Percentiles rank a stretch among this genome's conserved stretches.
Evolutionary conservation across 2,329 filamentous ascomycete genomes (phyloP).

Genomic region (Arthrinium puccinioides): DNA sequence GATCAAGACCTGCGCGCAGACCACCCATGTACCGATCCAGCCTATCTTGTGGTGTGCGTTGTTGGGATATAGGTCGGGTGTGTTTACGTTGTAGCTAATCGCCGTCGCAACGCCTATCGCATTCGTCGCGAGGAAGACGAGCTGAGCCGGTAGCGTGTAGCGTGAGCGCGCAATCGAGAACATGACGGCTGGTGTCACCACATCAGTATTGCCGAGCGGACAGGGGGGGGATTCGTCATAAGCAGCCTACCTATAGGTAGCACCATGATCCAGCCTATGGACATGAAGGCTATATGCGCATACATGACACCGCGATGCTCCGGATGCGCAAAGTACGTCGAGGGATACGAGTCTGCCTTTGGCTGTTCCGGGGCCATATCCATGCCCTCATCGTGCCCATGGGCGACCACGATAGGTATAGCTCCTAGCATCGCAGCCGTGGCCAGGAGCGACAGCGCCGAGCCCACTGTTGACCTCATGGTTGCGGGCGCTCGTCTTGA

Average conservation of each 20-base stretch:
- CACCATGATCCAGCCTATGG: constrained; percentile 60
- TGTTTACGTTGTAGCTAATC: constrained; percentile 69
- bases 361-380: constrained; percentile 21
- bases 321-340: constrained; percentile 32
- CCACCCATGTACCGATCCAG: constrained; percentile 72
- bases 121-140: constrained; percentile 59
- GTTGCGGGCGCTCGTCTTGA: no score
- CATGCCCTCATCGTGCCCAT: constrained; percentile 22
- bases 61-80: constrained; percentile 78
- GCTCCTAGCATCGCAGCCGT: constrained; percentile 20
- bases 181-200: constrained; percentile 61
- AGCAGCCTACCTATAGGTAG: constrained; percentile 56
- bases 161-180: constrained; percentile 75
- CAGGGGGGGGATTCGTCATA: not conserved
- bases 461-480: constrained; percentile 9
- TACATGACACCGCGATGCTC: constrained; percentile 28
- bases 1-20: constrained; percentile 63
- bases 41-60: constrained; percentile 86
- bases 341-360: constrained; percentile 19
- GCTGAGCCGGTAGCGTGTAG: constrained; percentile 62
- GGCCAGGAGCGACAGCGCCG: constrained; percentile 17
- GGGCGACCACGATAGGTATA: constrained; percentile 23
- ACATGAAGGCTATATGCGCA: constrained; percentile 62
- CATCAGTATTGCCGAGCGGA: constrained; percentile 7
- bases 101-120: constrained; percentile 57